Evolutionary conservation across 2,329 filamentous ascomycete genomes (phyloP), one percentile per base, ranked within the genome.

Genomic region (Parasarocladium wereldwijsianum): DNA sequence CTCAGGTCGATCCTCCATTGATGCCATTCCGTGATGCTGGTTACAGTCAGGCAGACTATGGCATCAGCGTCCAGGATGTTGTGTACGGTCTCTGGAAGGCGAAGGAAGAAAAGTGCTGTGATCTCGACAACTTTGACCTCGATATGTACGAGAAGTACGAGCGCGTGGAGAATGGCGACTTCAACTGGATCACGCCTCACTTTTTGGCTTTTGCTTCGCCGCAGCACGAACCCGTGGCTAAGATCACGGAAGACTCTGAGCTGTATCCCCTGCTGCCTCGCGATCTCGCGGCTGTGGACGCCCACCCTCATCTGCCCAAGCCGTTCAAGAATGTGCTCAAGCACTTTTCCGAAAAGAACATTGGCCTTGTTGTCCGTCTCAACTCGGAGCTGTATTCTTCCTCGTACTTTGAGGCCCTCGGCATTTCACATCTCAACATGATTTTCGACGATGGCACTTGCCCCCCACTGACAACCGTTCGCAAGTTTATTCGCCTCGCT

Each of bases 11-110:
- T 49, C 90, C 90, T 25, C 90, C 90, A 15, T 70, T 93, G 62
- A 98, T 98, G 90, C 90, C 90, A 8, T 98, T 98, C 68, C 76
- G 90, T 38, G 90, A 98, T 52, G 90, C 90, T 35, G 90, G 90
- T 32, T 98, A 98, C 64, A 94, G 86, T 55, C 87, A 96, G 57
- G 90, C 90, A 36, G 90, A 98, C 55, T 98, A 93, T 49, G 79
- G 84, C 32, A 72, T 98, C 43, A 93, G 80, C 35, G 84, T 98
- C 24, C 90, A 98, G 57, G 90, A 98, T 51, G 77, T 98, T 24
- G 87, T 98, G 6, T 98, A 98, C 47, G 90, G 90, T 35, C 85
- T 98, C 12, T 98, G 90, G 87, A 93, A 87, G 53, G 90, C 90
- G 26, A 98, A 96, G 62, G 90, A 98, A 50, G 83, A 94, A 55